Percentiles rank a stretch among this genome's conserved stretches.
These are phyloP conservation scores for Areca catechu DNA, from an alignment of 176 grass and related monocot species.

Conservation along the genomic window DNA sequence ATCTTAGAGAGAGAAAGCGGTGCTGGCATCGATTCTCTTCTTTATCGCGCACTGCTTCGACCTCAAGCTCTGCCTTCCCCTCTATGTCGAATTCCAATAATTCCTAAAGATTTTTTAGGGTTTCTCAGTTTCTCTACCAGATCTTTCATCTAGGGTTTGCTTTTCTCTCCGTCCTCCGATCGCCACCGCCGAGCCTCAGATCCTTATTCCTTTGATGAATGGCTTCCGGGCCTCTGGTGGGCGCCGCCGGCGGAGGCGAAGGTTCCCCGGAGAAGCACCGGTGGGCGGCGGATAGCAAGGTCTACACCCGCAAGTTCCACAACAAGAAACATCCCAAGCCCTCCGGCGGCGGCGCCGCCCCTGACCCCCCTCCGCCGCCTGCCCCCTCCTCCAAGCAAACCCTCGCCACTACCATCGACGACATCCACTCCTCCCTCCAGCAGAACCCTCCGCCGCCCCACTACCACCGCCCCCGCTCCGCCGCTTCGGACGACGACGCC, in stretches of 20 bases:
- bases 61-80: no score
- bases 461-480: not conserved
- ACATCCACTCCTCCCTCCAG: slow-evolving; percentile 1
- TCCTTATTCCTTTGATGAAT: slow-evolving; percentile 30
- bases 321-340: slow-evolving; percentile 22
- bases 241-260: slow-evolving; percentile 7
- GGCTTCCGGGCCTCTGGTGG: slow-evolving; percentile 27
- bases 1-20: no score
- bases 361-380: slow-evolving; percentile 28
- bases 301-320: slow-evolving; percentile 63
- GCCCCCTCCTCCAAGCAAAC: slow-evolving; percentile 13
- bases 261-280: slow-evolving; percentile 22
- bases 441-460: not conserved
- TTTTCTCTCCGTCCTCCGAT: no score
- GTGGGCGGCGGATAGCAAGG: slow-evolving; percentile 52
- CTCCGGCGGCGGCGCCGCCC: not conserved
- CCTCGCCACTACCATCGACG: slow-evolving; percentile 9
- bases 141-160: no score
- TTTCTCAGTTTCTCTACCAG: no score
- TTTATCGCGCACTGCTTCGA: no score
- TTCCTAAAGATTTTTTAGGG: no score
- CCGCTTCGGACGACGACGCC: slow-evolving; percentile 20
- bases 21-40: no score
- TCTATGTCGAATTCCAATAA: no score
- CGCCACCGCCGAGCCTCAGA: no score